Base-by-base conservation (phyloP, 441 rosid genomes). In the Erysimum cheiri region DNA sequence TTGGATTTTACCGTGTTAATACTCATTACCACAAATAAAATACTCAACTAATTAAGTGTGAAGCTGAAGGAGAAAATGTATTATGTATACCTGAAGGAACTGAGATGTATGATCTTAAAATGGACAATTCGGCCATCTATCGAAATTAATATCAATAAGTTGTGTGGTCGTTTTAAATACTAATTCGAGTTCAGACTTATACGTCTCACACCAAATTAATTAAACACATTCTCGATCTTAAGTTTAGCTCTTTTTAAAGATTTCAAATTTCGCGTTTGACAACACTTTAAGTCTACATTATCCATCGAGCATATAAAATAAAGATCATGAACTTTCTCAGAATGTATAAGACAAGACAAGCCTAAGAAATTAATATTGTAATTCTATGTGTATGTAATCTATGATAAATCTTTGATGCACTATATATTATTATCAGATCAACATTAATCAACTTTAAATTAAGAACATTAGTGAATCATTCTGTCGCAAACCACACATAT, bases 31-130 rank as follows among this genome's bases (percentile, higher is more conserved):
- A 70, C 3, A 52, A 32, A n/a, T 70, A 22, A 70, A 52, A 61
- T 10, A 40, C 55, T 36, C 22, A 24, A 44, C 54, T 55, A 46
- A 60, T 14, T 22, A 52, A 22, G 47, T 41, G 71, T 71, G 64
- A 64, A 29, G 52, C 13, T 36, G 50, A 72, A 56, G 65, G 37
- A 13, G 64, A 46, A 55, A 37, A 39, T 64, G 58, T 35, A 19
- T 35, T 14, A 41, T 54, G 64, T 71, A 54, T 63, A 15, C 8
- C 3, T 40, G 12, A 72, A 64, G 76, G 59, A 64, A 72, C 36
- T 63, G 32, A 28, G 70, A 72, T 64, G 76, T 56, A 57, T 47
- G 71, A 56, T 56, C 66, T 47, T 43, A 72, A 56, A 72, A 47
- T 56, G 44, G 76, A 72, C 76, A 47, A 13, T 12, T 72, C 36